A percentile compares a stretch with the other conserved stretches of the same genome.
Conservation (phyloP, 2,329 filamentous ascomycete species). For the Trichoderma sp. region DNA sequence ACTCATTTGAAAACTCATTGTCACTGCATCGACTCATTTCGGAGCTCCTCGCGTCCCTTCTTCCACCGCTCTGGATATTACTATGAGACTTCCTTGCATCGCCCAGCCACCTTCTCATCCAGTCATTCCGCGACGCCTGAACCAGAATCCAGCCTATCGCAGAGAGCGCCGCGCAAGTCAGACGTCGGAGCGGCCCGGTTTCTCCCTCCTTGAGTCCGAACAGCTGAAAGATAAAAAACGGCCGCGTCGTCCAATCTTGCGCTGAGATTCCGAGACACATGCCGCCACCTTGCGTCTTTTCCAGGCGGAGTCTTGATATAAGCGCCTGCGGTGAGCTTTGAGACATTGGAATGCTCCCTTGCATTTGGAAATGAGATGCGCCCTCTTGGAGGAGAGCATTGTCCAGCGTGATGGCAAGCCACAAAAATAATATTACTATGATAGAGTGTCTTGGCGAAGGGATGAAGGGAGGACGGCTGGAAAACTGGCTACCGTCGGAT, state of each 20-base stretch:
- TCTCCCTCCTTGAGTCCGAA: neutral
- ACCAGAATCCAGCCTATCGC: neutral
- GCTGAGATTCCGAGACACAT: neutral
- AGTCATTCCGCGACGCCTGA: neutral
- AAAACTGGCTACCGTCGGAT: neutral
- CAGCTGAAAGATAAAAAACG: neutral
- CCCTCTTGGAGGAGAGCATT: neutral
- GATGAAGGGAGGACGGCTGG: neutral
- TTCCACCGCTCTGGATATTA: neutral
- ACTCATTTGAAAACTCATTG: neutral
- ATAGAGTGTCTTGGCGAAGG: neutral
- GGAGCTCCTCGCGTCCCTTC: neutral
- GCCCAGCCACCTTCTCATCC: neutral
- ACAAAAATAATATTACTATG: neutral
- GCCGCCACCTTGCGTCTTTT: neutral
- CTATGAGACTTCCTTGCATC: slow-evolving; percentile 6
- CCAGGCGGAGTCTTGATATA: neutral
- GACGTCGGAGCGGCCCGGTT: neutral
- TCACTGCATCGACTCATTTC: neutral
- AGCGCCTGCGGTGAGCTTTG: neutral
- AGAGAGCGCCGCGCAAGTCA: neutral
- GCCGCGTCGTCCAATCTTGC: neutral
- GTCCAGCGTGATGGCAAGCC: neutral
- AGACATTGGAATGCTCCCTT: neutral
- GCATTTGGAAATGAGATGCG: neutral